Conservation (phyloP, 495 filamentous ascomycete species). For the Astrocystis sublimbata region DNA sequence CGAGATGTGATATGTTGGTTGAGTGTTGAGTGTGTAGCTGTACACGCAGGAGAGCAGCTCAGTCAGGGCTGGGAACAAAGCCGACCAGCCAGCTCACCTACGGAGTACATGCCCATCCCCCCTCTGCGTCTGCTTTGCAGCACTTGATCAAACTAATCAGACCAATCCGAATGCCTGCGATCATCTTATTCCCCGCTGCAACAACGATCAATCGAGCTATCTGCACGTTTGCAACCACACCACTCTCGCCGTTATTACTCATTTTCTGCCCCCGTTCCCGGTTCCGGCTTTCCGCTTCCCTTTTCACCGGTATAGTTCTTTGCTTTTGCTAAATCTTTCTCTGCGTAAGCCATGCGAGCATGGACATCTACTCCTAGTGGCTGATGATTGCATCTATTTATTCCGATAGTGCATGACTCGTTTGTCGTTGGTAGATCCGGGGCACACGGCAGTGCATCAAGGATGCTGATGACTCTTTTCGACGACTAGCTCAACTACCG, state of each 20-base stretch:
- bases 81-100: slow-evolving; percentile 4
- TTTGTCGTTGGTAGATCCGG: not conserved
- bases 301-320: not conserved
- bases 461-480: not conserved
- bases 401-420: not conserved
- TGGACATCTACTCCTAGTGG: not conserved
- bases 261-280: slow-evolving; percentile 3
- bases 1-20: slow-evolving; percentile 6
- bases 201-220: slow-evolving; percentile 6
- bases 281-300: not conserved
- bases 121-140: not conserved
- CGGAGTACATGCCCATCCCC: not conserved
- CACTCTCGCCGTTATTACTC: not conserved
- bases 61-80: not conserved
- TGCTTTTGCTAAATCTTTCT: not conserved
- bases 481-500: slow-evolving; percentile 1
- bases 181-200: slow-evolving; percentile 7
- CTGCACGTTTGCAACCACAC: slow-evolving; percentile 16
- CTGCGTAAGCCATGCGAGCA: slow-evolving; percentile 1
- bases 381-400: slow-evolving; percentile 1
- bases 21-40: too few relatives aligned
- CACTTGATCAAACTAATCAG: not conserved
- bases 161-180: not conserved
- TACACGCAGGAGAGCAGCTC: slow-evolving; percentile 8
- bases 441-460: not conserved